A percentile compares a stretch with the other conserved stretches of the same genome.
Conservation (phyloP, 2,329 filamentous ascomycete species). For the Neofusicoccum ribis region DNA sequence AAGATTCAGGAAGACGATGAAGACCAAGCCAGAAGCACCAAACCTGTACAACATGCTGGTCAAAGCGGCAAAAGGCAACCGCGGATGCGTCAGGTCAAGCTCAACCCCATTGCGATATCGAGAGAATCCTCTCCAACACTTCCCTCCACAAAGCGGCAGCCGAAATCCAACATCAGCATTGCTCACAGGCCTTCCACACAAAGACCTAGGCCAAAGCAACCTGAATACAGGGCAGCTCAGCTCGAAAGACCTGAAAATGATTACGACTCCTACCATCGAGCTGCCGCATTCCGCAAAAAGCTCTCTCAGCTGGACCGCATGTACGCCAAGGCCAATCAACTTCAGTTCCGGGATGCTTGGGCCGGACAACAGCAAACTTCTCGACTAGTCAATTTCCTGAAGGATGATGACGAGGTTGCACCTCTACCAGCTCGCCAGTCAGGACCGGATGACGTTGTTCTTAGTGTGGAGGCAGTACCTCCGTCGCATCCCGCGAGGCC, state of each 20-base stretch:
- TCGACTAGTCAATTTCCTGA: constrained; percentile 35
- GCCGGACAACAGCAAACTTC: constrained; percentile 25
- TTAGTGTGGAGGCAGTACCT: neutral
- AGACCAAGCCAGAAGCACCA: neutral
- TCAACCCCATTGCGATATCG: neutral
- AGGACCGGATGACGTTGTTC: neutral
- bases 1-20: neutral
- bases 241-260: constrained; percentile 45
- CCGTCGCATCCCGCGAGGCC: neutral
- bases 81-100: constrained; percentile 6
- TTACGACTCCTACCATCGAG: constrained; percentile 36
- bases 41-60: neutral
- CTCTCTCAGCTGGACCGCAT: constrained; percentile 33
- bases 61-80: neutral
- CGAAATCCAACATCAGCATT: neutral
- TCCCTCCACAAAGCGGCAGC: neutral
- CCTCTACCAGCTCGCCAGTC: constrained; percentile 17
- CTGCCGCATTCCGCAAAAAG: constrained; percentile 39
- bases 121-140: neutral
- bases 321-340: constrained; percentile 20
- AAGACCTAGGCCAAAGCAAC: neutral
- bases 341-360: constrained; percentile 20
- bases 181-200: neutral
- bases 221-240: constrained; percentile 39
- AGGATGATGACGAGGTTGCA: constrained; percentile 30